Evolutionary conservation across 805 yeast genomes (phyloP), one percentile per base, ranked within the genome.

Genomic region (Candida lessepsii): DNA sequence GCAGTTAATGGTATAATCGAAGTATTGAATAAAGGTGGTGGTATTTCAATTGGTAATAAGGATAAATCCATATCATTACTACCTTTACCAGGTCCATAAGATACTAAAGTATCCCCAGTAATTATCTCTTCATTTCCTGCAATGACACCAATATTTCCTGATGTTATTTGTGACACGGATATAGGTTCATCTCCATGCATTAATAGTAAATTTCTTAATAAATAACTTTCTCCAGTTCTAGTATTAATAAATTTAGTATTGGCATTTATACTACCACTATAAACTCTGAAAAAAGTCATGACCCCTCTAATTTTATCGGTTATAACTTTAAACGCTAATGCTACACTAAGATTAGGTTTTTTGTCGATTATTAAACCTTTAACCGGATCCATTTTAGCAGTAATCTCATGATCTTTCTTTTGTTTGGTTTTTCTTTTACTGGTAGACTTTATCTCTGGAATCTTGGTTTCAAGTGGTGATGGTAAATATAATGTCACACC

Each of bases 71-170:
- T 47, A 25, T 73, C 78, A 10, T 68, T 63, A 25, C 83, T 67
- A 2, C 65, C 51, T 37, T 69, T 67, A 40, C 75, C 73, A 0
- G 76, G 48, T 2, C 70, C 71, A 55, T 81, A 83, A 1, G 83
- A 71, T 9, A 90, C 75, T 3, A 93, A 62, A 0, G 98, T 91
- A 57, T 93, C 98, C 3, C 99, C 99, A 1, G 99, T 93, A 14
- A 80, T 70, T 18, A 91, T 73, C 29, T 81, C 81, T 38, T 81
- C 82, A 29, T 67, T 72, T 2, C 90, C 90, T 1, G 83, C 69
- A n/a, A 86, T 74, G 4, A 93, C 97, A 25, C 97, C 98, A 53
- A 93, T 93, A 48, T 86, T 87, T 3, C 99, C 99, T 0, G 85
- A 72, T 5, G 69, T 58, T 15, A 91, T 68, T 19, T 58, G 60